A percentile compares a stretch with the other conserved stretches of the same genome.
Conservation (phyloP, 345 rosid genomes). For the Melastoma malabathricum region DNA sequence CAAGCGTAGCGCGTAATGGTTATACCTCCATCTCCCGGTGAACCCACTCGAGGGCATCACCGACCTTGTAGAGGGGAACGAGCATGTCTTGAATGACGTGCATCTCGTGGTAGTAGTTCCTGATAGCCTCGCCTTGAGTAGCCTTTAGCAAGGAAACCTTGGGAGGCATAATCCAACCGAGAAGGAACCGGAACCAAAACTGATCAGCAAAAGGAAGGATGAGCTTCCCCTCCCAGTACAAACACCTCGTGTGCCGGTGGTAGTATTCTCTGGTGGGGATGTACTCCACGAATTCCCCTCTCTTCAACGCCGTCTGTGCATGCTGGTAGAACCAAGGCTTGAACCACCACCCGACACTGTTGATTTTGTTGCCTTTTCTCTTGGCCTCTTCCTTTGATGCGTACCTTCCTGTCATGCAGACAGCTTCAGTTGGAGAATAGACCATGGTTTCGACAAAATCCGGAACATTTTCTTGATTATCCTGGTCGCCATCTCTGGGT, state of each 20-base stretch:
- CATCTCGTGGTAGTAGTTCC: conserved; percentile 94
- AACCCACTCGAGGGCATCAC: conserved; percentile 90
- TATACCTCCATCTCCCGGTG: conserved; percentile 93
- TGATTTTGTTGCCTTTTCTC: conserved; percentile 76
- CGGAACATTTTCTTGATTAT: conserved; percentile 59
- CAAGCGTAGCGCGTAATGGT: not conserved
- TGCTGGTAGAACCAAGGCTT: conserved; percentile 99
- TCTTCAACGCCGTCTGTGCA: conserved; percentile 66
- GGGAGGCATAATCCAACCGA: conserved; percentile 99
- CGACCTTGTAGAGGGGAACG: conserved; percentile 94
- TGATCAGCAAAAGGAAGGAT: conserved; percentile 97
- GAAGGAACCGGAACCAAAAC: conserved; percentile 83
- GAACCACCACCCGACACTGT: conserved; percentile 95
- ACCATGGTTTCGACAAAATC: conserved; percentile 95
- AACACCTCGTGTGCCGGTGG: conserved; percentile 93
- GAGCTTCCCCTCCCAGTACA: conserved; percentile 99
- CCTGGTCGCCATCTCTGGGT: conserved; percentile 80
- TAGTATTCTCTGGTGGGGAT: conserved; percentile 91
- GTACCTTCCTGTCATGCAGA: conserved; percentile 86
- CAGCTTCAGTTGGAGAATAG: conserved; percentile 56
- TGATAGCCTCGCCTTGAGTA: conserved; percentile 95
- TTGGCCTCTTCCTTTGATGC: conserved; percentile 93
- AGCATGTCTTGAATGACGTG: conserved; percentile 99
- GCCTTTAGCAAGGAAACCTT: conserved; percentile 98
- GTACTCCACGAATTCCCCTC: conserved; percentile 89